Base-by-base conservation (phyloP, 179 eudicot genomes). In the Pouteria campechiana region DNA sequence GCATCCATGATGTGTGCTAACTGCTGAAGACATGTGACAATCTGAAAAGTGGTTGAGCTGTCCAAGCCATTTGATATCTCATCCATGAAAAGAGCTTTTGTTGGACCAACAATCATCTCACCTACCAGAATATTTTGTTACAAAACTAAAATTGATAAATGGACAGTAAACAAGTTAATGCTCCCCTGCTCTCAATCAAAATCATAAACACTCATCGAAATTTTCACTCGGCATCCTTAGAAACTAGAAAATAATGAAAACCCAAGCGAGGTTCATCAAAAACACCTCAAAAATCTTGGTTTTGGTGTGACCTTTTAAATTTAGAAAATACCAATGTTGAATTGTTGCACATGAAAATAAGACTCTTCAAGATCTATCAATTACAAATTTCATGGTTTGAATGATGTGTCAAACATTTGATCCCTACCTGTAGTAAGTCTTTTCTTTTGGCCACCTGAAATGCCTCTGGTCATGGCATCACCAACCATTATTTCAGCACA, bases 371-470 rank as follows among this genome's bases (percentile, higher is more conserved):
- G n/a, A n/a, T n/a, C n/a, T n/a, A n/a, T n/a, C n/a, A n/a, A n/a
- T n/a, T n/a, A n/a, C n/a, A n/a, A n/a, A n/a, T n/a, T n/a, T n/a
- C n/a, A n/a, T n/a, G n/a, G n/a, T n/a, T n/a, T n/a, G n/a, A n/a
- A n/a, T 6, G 10, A 41, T 3, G n/a, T 15, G 30, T 13, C 24
- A 56, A 23, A 28, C 23, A 28, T 6, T 7, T 2, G 6, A 13
- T 10, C 34, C 9, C 5, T 40, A 75, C 94, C 94, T 69, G 96
- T 79, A 31, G 96, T 86, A 55, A 86, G 54, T 65, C 96, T 77
- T 65, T 86, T 86, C 78, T 86, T 86, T 54, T 86, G 93, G 50
- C 96, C 96, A 38, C 96, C 96, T 16, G 93, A 82, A 38, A 86
- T 69, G 20, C 96, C 96, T 76, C 83, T 68, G 52, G 76, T 82